Base-by-base conservation (phyloP, 495 filamentous ascomycete genomes). In the Tuber umbilicatum region DNA sequence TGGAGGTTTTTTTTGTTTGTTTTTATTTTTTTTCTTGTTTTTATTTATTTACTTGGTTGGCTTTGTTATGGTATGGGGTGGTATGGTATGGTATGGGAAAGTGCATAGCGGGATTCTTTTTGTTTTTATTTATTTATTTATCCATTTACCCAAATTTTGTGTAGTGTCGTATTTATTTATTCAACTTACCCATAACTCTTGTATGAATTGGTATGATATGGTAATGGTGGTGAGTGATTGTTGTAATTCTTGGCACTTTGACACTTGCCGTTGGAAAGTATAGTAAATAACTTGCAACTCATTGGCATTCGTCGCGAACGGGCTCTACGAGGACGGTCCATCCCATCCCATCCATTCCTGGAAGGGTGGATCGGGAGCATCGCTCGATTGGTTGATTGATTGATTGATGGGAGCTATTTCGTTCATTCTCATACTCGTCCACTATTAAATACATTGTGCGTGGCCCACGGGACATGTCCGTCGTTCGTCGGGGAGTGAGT, bases 41-140 rank as follows among this genome's bases (percentile, higher is more conserved):
- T 35, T 64, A 64, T 50, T n/a, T 64, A 19, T 1, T 35, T 64
- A 12, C 14, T 64, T 64, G 12, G 55, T 64, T 64, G 55, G 55
- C 27, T 64, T 27, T 23, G 47, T 23, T 27, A 45, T 27, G 47
- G 47, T 55, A n/a, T 55, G 47, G 47, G n/a, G 4, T 2, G 47
- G 50, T 60, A n/a, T 27, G 50, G 50, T 55, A 55, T 2, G 47
- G 47, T 60, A 60, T 64, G 4, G 55, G 27, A 64, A 64, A 64
- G 55, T 64, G 55, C 55, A 64, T 64, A 64, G 55, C 55, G 55
- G 55, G 55, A 35, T 64, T 64, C 27, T 14, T 64, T 19, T 64
- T 19, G 27, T 64, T 35, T 64, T 64, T 64, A 64, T 35, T 64
- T 31, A 14, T 31, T 27, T n/a, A 12, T 27, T 64, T 64, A 64